phyloP scores from a whole-genome alignment of 1,139 yeast species.

The Wickerhamomyces sp. region DNA sequence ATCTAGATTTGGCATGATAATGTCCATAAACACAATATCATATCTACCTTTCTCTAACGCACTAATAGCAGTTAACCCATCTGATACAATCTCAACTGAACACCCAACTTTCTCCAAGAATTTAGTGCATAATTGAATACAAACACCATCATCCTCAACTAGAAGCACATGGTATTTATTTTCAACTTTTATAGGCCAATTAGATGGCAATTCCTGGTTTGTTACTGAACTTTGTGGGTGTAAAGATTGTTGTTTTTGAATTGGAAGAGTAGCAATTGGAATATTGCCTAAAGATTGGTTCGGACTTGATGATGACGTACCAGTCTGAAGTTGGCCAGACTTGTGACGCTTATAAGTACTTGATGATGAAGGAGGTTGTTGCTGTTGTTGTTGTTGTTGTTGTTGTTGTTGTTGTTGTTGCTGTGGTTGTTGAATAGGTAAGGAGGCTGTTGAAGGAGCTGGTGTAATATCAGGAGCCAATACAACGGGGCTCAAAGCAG shows the following conservation, averaged over 20 bases:
- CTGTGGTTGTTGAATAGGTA: conserved; percentile 9
- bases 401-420: conserved; percentile 16
- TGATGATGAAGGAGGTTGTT: conserved; percentile 5
- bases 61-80: conserved; percentile 84
- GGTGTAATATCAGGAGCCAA: conserved; percentile 10
- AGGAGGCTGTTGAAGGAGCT: conserved; percentile 7
- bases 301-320: conserved; percentile 6
- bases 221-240: not conserved
- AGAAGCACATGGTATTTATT: conserved; percentile 63
- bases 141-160: conserved; percentile 85
- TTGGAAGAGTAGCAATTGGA: conserved; percentile 10
- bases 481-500: conserved; percentile 27
- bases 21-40: conserved; percentile 87
- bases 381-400: conserved; percentile 4
- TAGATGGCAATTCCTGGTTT: not conserved
- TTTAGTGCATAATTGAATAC: conserved; percentile 73
- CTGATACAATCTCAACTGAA: conserved; percentile 87
- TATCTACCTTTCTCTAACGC: conserved; percentile 72
- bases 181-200: conserved; percentile 17
- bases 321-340: not conserved
- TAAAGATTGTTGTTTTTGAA: conserved; percentile 8
- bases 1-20: conserved; percentile 90
- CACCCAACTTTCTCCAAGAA: conserved; percentile 86
- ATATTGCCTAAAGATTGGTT: not conserved
- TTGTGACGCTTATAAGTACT: not conserved